A percentile compares a stretch with the other conserved stretches of the same genome.
phyloP scores from a whole-genome alignment of 1,139 yeast species.

The Magnusiomyces fungicola region DNA sequence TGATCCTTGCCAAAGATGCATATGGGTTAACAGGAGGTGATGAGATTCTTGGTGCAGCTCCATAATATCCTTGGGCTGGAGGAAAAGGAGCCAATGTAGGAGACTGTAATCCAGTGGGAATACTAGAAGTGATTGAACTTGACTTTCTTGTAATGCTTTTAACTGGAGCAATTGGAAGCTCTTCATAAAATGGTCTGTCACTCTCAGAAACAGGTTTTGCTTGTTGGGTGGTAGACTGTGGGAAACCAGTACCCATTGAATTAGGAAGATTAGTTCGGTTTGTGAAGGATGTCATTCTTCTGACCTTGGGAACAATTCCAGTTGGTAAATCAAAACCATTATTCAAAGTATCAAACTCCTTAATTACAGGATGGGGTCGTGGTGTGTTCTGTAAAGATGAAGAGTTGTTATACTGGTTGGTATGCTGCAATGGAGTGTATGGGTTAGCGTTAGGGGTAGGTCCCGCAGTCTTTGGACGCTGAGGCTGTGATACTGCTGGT shows the following conservation, averaged over 20 bases:
- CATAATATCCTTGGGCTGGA: conserved; percentile 6
- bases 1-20: conserved; percentile 2
- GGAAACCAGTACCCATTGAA: conserved; percentile 1
- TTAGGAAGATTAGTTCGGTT: conserved; percentile 11
- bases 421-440: background rate
- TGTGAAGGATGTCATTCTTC: conserved; percentile 10
- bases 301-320: conserved; percentile 38
- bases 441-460: conserved; percentile 9
- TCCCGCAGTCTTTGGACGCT: conserved; percentile 8
- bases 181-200: conserved; percentile 42
- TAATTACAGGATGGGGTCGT: conserved; percentile 10
- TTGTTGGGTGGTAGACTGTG: background rate
- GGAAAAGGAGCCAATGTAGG: conserved; percentile 11
- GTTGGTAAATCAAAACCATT: conserved; percentile 64
- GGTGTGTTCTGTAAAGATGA: conserved; percentile 10
- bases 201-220: conserved; percentile 12
- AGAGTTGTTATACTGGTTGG: background rate
- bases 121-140: conserved; percentile 12
- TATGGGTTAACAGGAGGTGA: conserved; percentile 11
- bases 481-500: conserved; percentile 9
- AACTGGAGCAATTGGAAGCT: conserved; percentile 37
- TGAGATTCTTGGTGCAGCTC: background rate
- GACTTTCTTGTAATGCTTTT: conserved; percentile 20
- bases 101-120: conserved; percentile 8
- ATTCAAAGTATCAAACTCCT: conserved; percentile 17